Conservation (phyloP, 352 stramenopile genomes). For the Phytophthora sojae region DNA sequence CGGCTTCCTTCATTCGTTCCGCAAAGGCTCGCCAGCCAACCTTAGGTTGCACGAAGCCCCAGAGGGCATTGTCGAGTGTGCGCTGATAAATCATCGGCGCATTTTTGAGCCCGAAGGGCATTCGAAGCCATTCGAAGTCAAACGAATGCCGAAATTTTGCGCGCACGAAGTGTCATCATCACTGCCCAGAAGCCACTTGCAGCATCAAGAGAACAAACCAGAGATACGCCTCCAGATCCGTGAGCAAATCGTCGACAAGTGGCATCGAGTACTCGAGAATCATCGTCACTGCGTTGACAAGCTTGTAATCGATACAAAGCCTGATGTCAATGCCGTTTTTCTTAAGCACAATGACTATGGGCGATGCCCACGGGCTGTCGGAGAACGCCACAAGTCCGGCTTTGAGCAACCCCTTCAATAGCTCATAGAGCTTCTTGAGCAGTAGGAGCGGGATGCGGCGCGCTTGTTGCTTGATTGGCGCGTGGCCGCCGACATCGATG, state of each 20-base stretch:
- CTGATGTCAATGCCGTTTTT: not conserved
- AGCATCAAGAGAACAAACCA: slow-evolving; percentile 5
- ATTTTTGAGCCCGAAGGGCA: no score
- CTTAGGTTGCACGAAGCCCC: no score
- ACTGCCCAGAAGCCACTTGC: not conserved
- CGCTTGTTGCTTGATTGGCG: slow-evolving; percentile 6
- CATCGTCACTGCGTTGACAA: not conserved
- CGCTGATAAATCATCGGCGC: no score
- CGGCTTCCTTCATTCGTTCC: no score
- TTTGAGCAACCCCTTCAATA: slow-evolving; percentile 4
- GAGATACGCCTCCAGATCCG: not conserved
- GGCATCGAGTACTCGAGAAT: not conserved
- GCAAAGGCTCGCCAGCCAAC: no score
- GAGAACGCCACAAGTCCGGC: not conserved
- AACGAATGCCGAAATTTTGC: no score
- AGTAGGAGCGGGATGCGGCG: not conserved
- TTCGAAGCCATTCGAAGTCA: no score
- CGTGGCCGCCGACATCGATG: slow-evolving; percentile 4
- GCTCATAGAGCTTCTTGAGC: slow-evolving; percentile 10
- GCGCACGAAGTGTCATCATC: not conserved
- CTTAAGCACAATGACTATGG: slow-evolving; percentile 8
- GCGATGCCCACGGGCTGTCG: slow-evolving; percentile 6
- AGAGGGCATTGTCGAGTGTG: no score
- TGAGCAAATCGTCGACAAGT: not conserved
- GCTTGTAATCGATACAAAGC: not conserved